These are phyloP conservation scores for Perilla frutescens DNA, from an alignment of 257 asterid species.

Conservation along the genomic window DNA sequence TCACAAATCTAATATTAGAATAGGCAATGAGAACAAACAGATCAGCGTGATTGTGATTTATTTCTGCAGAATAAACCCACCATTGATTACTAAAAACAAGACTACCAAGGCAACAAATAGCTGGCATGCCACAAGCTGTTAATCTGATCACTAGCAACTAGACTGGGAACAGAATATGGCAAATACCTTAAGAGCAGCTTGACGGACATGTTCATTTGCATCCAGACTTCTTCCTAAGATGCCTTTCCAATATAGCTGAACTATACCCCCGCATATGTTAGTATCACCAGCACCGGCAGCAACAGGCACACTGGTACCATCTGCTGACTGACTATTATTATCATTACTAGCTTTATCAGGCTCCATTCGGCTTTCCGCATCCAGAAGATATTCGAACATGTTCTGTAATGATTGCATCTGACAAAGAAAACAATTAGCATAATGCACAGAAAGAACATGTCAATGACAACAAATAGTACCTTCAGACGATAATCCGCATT, in stretches of 20 bases:
- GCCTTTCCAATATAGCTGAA: conserved; percentile 86
- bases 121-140: background rate
- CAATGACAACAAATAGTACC: conserved; percentile 55
- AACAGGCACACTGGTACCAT: conserved; percentile 80
- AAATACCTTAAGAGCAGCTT: conserved; percentile 84
- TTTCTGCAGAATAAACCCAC: conserved; percentile 13
- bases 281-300: conserved; percentile 99
- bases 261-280: conserved; percentile 92
- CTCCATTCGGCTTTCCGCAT: conserved; percentile 92
- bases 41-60: background rate
- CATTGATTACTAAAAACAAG: conserved; percentile 15
- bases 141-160: conserved; percentile 15
- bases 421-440: conserved; percentile 40
- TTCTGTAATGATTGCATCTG: conserved; percentile 98
- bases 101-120: conserved; percentile 6
- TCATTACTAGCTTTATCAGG: conserved; percentile 56
- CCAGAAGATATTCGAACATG: conserved; percentile 92
- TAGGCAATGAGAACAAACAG: background rate
- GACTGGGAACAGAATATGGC: conserved; percentile 5
- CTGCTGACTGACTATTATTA: conserved; percentile 49
- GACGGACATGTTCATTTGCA: conserved; percentile 85
- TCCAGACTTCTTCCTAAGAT: conserved; percentile 85
- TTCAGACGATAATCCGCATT: conserved; percentile 72
- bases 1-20: conserved; percentile 10
- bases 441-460: conserved; percentile 31